Evolutionary conservation across 1,139 yeast genomes (phyloP).

Genomic region (Geotrichum citri-aurantii): DNA sequence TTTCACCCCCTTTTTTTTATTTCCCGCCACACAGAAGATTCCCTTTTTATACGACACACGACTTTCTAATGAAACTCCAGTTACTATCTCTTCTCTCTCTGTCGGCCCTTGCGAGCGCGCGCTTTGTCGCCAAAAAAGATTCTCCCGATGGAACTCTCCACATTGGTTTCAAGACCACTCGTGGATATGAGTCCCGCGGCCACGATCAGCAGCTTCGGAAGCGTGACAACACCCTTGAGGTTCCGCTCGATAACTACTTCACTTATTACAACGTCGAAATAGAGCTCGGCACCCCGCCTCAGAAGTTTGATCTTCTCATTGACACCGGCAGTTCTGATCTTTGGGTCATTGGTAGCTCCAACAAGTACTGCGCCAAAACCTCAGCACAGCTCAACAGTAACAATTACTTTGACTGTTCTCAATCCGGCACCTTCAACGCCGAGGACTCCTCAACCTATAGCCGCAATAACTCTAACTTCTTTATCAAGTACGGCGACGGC

Average conservation of each 20-base stretch:
- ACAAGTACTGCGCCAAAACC: slow-evolving; percentile 31
- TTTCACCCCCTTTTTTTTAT: background rate
- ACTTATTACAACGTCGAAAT: slow-evolving; percentile 42
- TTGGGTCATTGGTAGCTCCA: slow-evolving; percentile 46
- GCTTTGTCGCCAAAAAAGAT: background rate
- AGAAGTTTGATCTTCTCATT: slow-evolving; percentile 47
- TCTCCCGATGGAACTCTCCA: background rate
- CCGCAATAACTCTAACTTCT: slow-evolving; percentile 23
- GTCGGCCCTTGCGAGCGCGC: slow-evolving; percentile 3
- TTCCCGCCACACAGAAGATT: background rate
- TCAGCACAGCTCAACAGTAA: slow-evolving; percentile 31
- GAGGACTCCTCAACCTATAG: slow-evolving; percentile 12
- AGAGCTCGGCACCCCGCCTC: slow-evolving; percentile 50
- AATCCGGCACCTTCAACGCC: slow-evolving; percentile 14
- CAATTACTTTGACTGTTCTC: slow-evolving; percentile 13
- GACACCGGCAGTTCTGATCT: slow-evolving; percentile 70
- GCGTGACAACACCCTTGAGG: slow-evolving; percentile 5
- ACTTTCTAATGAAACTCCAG: background rate
- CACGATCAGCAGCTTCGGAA: slow-evolving; percentile 9
- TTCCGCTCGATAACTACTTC: slow-evolving; percentile 27
- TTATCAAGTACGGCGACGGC: slow-evolving; percentile 28
- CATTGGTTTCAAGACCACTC: background rate
- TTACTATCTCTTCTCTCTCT: background rate
- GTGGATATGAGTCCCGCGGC: slow-evolving; percentile 3
- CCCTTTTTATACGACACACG: background rate